These are phyloP conservation scores for Lodderomyces metapsilosis DNA, from an alignment of 1,139 yeast species.

Conservation along the genomic window DNA sequence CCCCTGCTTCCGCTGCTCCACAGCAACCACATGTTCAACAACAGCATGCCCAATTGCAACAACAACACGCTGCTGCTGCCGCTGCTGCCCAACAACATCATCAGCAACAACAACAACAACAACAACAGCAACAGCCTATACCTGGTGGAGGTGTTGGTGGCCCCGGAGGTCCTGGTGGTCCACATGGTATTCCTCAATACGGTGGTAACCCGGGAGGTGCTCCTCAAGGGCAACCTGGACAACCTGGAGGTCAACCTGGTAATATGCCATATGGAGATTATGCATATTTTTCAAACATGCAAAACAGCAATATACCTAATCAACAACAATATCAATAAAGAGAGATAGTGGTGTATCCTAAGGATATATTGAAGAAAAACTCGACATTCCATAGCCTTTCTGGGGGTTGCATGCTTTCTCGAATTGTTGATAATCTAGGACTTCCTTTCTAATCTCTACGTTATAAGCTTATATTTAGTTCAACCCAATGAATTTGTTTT, in stretches of 20 bases:
- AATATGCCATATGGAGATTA: conserved; percentile 30
- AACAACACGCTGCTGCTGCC: conserved; percentile 21
- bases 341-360: not conserved
- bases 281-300: conserved; percentile 59
- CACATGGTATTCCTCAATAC: conserved; percentile 13
- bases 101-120: conserved; percentile 33
- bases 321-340: conserved; percentile 37
- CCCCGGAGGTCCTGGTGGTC: conserved; percentile 4
- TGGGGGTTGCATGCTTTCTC: too few species aligned
- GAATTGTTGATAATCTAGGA: too few species aligned
- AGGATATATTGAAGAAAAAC: not conserved
- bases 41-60: conserved; percentile 23
- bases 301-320: conserved; percentile 46
- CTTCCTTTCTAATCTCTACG: not conserved
- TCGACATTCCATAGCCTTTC: too few species aligned
- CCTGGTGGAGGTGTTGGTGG: conserved; percentile 4
- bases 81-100: conserved; percentile 17
- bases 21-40: conserved; percentile 32
- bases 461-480: too few species aligned
- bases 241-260: conserved; percentile 21
- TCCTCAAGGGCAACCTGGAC: conserved; percentile 10
- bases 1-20: conserved; percentile 19
- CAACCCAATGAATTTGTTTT: too few species aligned
- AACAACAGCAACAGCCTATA: conserved; percentile 10
- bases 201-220: conserved; percentile 25